Conservation (phyloP, 331 rosid genomes). For the Rosa hybrid region DNA sequence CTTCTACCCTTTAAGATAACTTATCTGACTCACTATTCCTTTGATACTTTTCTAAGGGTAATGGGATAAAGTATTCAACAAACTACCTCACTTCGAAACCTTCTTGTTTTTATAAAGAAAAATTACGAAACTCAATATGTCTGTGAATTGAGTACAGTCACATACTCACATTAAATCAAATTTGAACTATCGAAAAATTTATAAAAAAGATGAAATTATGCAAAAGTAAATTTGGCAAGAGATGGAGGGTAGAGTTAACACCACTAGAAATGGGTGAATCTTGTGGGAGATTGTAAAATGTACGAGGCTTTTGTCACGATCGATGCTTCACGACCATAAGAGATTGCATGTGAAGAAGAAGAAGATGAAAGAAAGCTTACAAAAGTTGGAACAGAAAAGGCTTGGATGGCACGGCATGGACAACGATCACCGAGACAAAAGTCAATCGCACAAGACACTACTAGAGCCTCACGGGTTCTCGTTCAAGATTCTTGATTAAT, state of each 20-base stretch:
- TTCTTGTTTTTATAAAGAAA: too few species aligned
- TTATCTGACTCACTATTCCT: too few species aligned
- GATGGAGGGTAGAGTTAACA: background rate
- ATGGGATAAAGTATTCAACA: too few species aligned
- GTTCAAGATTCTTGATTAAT: background rate
- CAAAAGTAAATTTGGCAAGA: background rate
- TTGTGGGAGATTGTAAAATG: conserved; percentile 1
- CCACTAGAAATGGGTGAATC: background rate
- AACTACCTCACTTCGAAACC: too few species aligned
- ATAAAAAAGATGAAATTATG: background rate
- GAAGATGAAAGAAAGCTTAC: background rate
- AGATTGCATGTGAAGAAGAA: conserved; percentile 12
- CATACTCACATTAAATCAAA: background rate
- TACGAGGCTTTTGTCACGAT: background rate
- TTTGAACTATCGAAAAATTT: background rate
- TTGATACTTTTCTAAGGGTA: too few species aligned
- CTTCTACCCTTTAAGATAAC: too few species aligned
- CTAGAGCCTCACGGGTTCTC: background rate
- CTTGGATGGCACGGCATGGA: background rate
- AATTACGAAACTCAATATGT: too few species aligned
- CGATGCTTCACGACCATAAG: background rate
- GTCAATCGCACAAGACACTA: background rate
- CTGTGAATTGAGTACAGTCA: background rate
- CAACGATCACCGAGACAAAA: background rate
- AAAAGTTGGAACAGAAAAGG: background rate